A percentile compares a stretch with the other conserved stretches of the same genome.
These are phyloP conservation scores for Whalleya microplaca DNA, from an alignment of 2,329 filamentous ascomycete genomes.

Conservation along the genomic window DNA sequence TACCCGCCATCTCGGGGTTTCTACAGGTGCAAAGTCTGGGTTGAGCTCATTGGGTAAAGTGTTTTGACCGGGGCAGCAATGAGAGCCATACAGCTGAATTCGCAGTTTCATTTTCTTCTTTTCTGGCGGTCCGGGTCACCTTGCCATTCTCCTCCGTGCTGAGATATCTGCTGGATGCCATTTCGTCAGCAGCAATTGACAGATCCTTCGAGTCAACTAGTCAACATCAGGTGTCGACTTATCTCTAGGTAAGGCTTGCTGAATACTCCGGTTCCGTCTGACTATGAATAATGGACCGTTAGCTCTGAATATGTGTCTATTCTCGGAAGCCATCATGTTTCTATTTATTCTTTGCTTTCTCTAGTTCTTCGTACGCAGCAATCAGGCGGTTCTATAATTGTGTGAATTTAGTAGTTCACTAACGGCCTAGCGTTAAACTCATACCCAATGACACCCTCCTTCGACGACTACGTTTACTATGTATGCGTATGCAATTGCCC, in stretches of 20 bases:
- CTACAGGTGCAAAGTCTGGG: not conserved
- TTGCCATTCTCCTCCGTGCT: not conserved
- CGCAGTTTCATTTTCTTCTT: not conserved
- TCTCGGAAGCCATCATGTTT: not conserved
- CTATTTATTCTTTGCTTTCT: not conserved
- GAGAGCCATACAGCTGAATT: not conserved
- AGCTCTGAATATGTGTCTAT: not conserved
- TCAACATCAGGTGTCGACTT: not conserved
- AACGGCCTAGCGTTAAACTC: too few species aligned
- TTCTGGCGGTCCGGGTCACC: not conserved
- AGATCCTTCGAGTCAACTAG: not conserved
- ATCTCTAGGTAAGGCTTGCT: not conserved
- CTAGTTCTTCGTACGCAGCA: too few species aligned
- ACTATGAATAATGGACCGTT: not conserved
- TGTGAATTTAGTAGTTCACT: not conserved
- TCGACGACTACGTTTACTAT: too few species aligned
- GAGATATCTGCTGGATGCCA: not conserved
- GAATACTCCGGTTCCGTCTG: not conserved
- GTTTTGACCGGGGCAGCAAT: not conserved
- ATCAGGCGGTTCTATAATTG: not conserved
- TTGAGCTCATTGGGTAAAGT: not conserved
- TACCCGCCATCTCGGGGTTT: not conserved
- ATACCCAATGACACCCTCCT: too few species aligned
- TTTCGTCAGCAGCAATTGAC: not conserved
- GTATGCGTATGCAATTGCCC: too few species aligned